Evolutionary conservation across 2,329 filamentous ascomycete genomes (phyloP), one percentile per base, ranked within the genome.

Genomic region (Neopestalotiopsis sp.): DNA sequence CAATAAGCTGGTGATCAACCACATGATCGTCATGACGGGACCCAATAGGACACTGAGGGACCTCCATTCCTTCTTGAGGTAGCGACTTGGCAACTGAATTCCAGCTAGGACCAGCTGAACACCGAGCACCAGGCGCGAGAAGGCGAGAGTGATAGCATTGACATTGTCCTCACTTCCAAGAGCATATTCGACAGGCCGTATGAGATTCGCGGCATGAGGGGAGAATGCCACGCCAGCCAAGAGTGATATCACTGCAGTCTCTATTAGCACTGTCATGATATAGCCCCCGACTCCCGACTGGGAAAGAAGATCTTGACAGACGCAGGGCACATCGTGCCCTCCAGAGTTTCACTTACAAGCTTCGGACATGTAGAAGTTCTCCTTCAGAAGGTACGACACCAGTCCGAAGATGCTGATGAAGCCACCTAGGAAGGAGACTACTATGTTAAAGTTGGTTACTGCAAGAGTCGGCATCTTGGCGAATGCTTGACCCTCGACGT

Each of bases 371-470:
- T 97, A 97, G 77, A 93, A 95, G 69, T 90, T 92, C 82, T 97
- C 95, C 78, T 98, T 97, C 77, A 93, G 87, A 20, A 97, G 87
- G 77, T 94, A 97, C 0, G 94, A 97, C 0, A 98, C 94, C 58
- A 98, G 83, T 3, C 94, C 94, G 76, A 97, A 98, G n/a, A 97
- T 74, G 0, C 93, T 94, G 71, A 98, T 90, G 82, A 97, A 98
- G 1, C 93, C 95, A 14, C 95, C 95, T 13, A 97, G 81, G 7
- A 93, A 88, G 66, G 92, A 91, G 77, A 93, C 90, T 67, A 94
- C 88, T 72, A 96, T 92, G 81, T 97, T 97, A 85, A 97, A 97
- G 79, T 94, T 92, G 71, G 87, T 90, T 42, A 92, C 75, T 5
- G 86, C 86, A 58, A 94, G 83, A 58, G 79, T 79, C 59, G 83